Percentiles rank a stretch among this genome's conserved stretches.
phyloP scores from a whole-genome alignment of 1,284 basidiomycete species.

The Caloboletus firmus region DNA sequence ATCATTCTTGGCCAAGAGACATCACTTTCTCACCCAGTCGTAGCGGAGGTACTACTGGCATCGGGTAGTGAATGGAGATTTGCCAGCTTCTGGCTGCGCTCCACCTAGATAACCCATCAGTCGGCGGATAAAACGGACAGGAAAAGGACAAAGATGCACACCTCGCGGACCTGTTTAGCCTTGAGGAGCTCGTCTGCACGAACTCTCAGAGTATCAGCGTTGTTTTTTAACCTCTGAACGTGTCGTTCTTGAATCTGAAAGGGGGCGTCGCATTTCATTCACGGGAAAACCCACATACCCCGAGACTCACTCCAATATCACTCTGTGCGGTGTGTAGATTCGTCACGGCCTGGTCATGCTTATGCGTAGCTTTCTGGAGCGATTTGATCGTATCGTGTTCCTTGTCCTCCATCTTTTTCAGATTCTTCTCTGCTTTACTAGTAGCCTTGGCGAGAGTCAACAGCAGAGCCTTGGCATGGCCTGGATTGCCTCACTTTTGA shows the following conservation, averaged over 20 bases:
- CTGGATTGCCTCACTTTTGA: constrained; percentile 41
- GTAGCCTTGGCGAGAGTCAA: constrained; percentile 37
- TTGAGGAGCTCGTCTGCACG: constrained; percentile 19
- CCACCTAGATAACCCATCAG: constrained; percentile 8
- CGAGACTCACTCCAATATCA: constrained; percentile 43
- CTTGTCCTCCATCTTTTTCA: constrained; percentile 49
- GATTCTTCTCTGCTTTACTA: constrained; percentile 43
- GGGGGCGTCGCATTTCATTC: neutral
- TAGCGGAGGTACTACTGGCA: neutral
- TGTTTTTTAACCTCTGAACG: constrained; percentile 11
- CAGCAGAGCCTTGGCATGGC: neutral
- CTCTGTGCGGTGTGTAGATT: constrained; percentile 45
- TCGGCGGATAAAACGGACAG: neutral
- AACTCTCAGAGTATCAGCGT: constrained; percentile 7
- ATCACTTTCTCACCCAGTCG: neutral
- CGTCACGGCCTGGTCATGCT: constrained; percentile 49
- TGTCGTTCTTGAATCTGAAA: constrained; percentile 24
- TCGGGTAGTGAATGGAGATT: constrained; percentile 8
- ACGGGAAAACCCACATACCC: neutral
- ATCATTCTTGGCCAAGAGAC: neutral
- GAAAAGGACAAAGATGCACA: constrained; percentile 5
- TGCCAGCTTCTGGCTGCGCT: constrained; percentile 22
- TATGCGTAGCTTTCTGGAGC: constrained; percentile 49
- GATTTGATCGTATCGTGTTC: constrained; percentile 47
- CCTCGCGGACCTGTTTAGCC: constrained; percentile 29